phyloP scores from a whole-genome alignment of 179 eudicot species.

The Silene noctiflora region DNA sequence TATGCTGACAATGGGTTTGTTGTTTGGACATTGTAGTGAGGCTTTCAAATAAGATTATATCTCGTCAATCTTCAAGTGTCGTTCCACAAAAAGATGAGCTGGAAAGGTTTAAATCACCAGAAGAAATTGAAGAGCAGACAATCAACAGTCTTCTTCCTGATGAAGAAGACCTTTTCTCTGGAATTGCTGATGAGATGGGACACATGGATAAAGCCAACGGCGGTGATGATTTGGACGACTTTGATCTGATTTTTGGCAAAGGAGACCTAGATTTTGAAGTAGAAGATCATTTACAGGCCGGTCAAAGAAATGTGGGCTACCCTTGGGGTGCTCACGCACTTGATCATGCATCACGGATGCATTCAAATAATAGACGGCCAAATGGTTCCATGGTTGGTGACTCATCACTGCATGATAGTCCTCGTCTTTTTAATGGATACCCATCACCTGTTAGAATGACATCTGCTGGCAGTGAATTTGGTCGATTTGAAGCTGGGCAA shows the following conservation, averaged over 20 bases:
- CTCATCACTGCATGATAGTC: constrained; percentile 29
- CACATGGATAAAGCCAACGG: constrained; percentile 26
- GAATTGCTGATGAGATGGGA: constrained; percentile 50
- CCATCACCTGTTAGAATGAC: constrained; percentile 38
- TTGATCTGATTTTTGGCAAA: constrained; percentile 56
- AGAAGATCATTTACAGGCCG: constrained; percentile 30
- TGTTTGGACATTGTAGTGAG: constrained; percentile 34
- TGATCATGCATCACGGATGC: constrained; percentile 26
- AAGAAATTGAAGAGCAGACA: constrained; percentile 43
- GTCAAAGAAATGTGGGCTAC: constrained; percentile 30
- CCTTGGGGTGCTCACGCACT: constrained; percentile 30
- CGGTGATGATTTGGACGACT: constrained; percentile 47
- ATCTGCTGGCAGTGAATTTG: constrained; percentile 33
- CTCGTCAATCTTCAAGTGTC: constrained; percentile 34
- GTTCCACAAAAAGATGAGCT: constrained; percentile 29
- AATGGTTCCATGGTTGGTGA: constrained; percentile 27
- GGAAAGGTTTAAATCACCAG: constrained; percentile 32
- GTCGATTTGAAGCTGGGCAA: constrained; percentile 29
- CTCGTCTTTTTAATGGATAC: constrained; percentile 30
- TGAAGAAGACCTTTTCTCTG: constrained; percentile 69
- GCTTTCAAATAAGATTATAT: constrained; percentile 32
- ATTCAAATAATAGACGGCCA: constrained; percentile 24
- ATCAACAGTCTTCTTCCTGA: constrained; percentile 65
- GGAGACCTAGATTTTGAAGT: constrained; percentile 68
- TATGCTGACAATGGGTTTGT: constrained; percentile 12